Percentiles rank a stretch among this genome's conserved stretches.
These are phyloP conservation scores for Hypoxylon rubiginosum DNA, from an alignment of 2,329 filamentous ascomycete genomes.

Conservation along the genomic window DNA sequence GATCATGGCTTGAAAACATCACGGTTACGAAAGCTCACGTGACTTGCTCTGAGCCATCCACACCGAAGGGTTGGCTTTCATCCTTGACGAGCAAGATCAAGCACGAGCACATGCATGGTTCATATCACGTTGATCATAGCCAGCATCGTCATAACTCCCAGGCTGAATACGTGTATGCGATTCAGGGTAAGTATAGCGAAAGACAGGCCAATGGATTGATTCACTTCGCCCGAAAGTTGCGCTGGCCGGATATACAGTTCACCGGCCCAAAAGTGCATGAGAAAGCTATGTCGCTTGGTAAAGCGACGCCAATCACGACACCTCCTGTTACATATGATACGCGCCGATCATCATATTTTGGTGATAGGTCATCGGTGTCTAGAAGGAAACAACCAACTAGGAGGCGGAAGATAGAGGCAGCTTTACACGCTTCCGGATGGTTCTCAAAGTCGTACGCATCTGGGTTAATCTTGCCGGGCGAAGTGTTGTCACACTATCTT, in stretches of 20 bases:
- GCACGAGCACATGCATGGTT: conserved; percentile 52
- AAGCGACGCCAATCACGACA: conserved; percentile 58
- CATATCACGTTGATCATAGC: conserved; percentile 55
- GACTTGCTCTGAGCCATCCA: conserved; percentile 51
- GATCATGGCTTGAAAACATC: conserved; percentile 78
- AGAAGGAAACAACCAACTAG: conserved; percentile 56
- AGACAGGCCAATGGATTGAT: conserved; percentile 72
- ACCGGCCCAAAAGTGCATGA: conserved; percentile 64
- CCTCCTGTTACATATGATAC: conserved; percentile 56
- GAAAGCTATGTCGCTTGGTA: conserved; percentile 60
- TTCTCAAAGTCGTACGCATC: conserved; percentile 77
- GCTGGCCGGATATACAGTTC: conserved; percentile 72
- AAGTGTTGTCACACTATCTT: conserved; percentile 72
- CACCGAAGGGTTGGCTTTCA: conserved; percentile 66
- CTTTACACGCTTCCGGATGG: conserved; percentile 73
- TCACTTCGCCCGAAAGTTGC: conserved; percentile 73
- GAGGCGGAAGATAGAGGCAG: conserved; percentile 68
- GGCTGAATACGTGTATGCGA: conserved; percentile 59
- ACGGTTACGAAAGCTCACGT: conserved; percentile 64
- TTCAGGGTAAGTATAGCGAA: conserved; percentile 67
- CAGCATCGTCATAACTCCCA: conserved; percentile 53
- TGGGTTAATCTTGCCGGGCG: conserved; percentile 74
- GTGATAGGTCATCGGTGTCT: conserved; percentile 45
- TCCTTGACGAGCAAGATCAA: conserved; percentile 68
- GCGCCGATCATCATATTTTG: conserved; percentile 62